Evolutionary conservation across 169 alveolate species (phyloP).

Genomic region (Plasmodium sp.): DNA sequence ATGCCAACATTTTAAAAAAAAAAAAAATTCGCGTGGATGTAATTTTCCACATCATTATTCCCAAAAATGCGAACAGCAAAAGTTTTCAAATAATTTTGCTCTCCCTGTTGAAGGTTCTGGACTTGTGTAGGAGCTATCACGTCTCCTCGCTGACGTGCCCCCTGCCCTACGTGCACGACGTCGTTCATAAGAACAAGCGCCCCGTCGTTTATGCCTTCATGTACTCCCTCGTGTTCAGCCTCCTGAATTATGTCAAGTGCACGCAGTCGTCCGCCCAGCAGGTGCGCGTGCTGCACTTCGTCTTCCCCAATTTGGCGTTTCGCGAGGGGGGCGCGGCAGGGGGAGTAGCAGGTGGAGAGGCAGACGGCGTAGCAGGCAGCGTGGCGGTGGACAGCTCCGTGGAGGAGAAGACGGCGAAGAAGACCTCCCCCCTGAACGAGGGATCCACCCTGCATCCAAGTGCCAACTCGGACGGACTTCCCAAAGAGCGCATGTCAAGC

Average conservation of each 20-base stretch:
- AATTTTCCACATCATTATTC: slow-evolving; percentile 57
- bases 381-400: background rate
- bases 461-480: background rate
- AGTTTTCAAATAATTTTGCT: slow-evolving; percentile 43
- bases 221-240: slow-evolving; percentile 27
- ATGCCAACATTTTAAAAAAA: background rate
- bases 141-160: slow-evolving; percentile 33
- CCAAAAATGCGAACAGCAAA: slow-evolving; percentile 33
- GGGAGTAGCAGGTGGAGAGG: background rate
- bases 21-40: slow-evolving; percentile 31
- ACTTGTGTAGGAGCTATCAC: slow-evolving; percentile 28
- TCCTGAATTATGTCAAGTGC: slow-evolving; percentile 25
- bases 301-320: slow-evolving; percentile 44
- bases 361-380: background rate
- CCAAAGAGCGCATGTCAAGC: background rate
- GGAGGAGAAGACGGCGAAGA: background rate
- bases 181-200: slow-evolving; percentile 49
- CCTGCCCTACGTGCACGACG: slow-evolving; percentile 50
- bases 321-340: background rate
- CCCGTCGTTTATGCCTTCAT: slow-evolving; percentile 55
- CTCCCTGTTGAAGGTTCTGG: slow-evolving; percentile 56
- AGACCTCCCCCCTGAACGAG: background rate
- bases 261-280: background rate
- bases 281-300: slow-evolving; percentile 38
- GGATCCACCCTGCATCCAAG: background rate